Percentiles rank a stretch among this genome's conserved stretches.
Conservation (phyloP, 2,329 filamentous ascomycete genomes). For the Fusarium sp. region DNA sequence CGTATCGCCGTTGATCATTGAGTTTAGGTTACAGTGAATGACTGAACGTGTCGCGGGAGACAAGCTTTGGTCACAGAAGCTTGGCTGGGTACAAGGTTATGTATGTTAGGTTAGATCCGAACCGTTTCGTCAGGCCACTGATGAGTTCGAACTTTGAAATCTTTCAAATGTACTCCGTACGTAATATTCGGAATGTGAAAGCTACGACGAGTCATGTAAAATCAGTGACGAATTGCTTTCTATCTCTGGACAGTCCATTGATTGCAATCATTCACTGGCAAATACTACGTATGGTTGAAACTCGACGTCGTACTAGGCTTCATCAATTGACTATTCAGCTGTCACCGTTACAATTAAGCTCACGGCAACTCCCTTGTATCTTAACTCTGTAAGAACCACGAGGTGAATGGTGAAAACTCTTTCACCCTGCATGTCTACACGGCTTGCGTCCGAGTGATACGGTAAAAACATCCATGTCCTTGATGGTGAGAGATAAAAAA, state of each 20-base stretch:
- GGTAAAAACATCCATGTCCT: slow-evolving; percentile 5
- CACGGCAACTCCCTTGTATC: not conserved
- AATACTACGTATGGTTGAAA: not conserved
- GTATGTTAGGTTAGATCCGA: slow-evolving; percentile 7
- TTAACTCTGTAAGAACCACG: not conserved
- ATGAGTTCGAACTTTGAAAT: not conserved
- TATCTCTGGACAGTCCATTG: not conserved
- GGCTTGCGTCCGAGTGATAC: not conserved
- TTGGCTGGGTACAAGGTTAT: not conserved
- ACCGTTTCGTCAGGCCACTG: not conserved
- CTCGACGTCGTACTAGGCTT: not conserved
- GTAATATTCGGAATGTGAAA: not conserved
- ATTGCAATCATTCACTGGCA: not conserved
- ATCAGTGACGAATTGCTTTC: not conserved
- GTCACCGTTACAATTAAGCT: not conserved
- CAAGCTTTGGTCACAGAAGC: slow-evolving; percentile 20
- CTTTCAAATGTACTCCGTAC: not conserved
- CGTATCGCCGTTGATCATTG: slow-evolving; percentile 12
- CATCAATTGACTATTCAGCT: not conserved
- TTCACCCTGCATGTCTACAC: not conserved
- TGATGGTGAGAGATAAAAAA: slow-evolving; percentile 20
- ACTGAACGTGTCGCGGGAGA: not conserved
- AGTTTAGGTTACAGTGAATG: not conserved
- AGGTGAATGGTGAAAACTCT: not conserved
- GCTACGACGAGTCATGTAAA: not conserved